Conservation (phyloP, 2,329 filamentous ascomycete species). For the Aspergillus puulaauensis region DNA sequence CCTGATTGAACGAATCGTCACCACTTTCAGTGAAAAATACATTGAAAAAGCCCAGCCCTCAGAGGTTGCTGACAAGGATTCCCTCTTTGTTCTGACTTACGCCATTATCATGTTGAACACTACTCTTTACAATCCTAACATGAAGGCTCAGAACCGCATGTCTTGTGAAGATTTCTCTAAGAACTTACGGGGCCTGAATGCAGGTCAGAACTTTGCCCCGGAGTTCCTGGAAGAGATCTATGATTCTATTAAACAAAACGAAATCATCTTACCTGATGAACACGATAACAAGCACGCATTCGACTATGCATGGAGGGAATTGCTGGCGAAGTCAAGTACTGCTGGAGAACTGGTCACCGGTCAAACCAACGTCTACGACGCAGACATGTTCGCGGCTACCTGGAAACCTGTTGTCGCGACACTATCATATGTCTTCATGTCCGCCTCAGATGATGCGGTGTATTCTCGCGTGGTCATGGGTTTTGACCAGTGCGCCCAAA, state of each 20-base stretch:
- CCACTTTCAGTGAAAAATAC: slow-evolving; percentile 83
- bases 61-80: slow-evolving; percentile 79
- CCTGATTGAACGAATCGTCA: slow-evolving; percentile 90
- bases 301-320: slow-evolving; percentile 95
- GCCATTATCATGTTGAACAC: slow-evolving; percentile 98
- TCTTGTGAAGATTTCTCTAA: slow-evolving; percentile 75
- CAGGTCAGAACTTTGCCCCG: slow-evolving; percentile 75
- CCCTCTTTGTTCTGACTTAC: slow-evolving; percentile 87
- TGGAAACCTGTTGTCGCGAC: slow-evolving; percentile 96
- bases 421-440: slow-evolving; percentile 97
- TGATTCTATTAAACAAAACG: slow-evolving; percentile 84
- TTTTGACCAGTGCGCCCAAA: slow-evolving; percentile 93
- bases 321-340: slow-evolving; percentile 78
- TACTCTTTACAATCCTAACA: slow-evolving; percentile 91
- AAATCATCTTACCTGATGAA: slow-evolving; percentile 96
- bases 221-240: slow-evolving; percentile 86
- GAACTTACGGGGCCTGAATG: slow-evolving; percentile 89
- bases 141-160: slow-evolving; percentile 78
- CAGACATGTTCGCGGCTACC: slow-evolving; percentile 94
- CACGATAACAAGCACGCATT: slow-evolving; percentile 96
- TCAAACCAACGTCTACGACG: slow-evolving; percentile 91
- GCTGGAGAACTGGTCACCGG: slow-evolving; percentile 74
- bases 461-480: slow-evolving; percentile 91
- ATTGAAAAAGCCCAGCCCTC: slow-evolving; percentile 67
- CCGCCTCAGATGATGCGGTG: slow-evolving; percentile 92